A percentile compares a stretch with the other conserved stretches of the same genome.
These are phyloP conservation scores for Vitis riparia DNA, from an alignment of 164 flowering plant genomes.

Conservation along the genomic window DNA sequence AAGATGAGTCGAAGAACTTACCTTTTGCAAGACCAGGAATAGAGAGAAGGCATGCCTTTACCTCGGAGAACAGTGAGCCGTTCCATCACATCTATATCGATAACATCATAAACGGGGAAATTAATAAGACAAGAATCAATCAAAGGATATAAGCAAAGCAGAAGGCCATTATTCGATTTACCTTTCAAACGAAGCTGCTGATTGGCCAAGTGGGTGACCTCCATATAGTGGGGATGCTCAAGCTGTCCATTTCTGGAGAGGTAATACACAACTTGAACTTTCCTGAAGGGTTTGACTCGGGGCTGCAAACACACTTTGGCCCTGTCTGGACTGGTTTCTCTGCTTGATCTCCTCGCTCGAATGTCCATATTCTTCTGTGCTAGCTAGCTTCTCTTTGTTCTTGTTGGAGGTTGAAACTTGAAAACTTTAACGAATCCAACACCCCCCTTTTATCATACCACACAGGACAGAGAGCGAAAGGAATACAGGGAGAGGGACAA, in stretches of 20 bases:
- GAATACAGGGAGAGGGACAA: background rate
- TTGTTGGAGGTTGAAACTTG: no score
- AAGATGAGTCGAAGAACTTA: slow-evolving; percentile 5
- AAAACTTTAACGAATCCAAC: background rate
- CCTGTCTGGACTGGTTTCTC: slow-evolving; percentile 47
- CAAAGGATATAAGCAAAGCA: background rate
- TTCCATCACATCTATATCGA: slow-evolving; percentile 60
- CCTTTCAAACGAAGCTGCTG: slow-evolving; percentile 65
- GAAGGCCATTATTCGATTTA: background rate
- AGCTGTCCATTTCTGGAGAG: slow-evolving; percentile 66
- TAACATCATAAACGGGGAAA: background rate
- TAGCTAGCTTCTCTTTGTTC: background rate
- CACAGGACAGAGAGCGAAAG: background rate
- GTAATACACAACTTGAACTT: slow-evolving; percentile 57
- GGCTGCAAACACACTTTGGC: slow-evolving; percentile 16
- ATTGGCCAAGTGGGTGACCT: slow-evolving; percentile 51
- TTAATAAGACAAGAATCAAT: background rate
- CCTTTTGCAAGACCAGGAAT: slow-evolving; percentile 98
- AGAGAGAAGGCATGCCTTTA: slow-evolving; percentile 77
- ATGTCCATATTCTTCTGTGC: slow-evolving; percentile 28
- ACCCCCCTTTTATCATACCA: background rate
- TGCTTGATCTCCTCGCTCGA: slow-evolving; percentile 25
- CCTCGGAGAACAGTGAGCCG: slow-evolving; percentile 73
- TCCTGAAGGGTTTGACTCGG: slow-evolving; percentile 30
- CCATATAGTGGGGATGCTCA: slow-evolving; percentile 76